Evolutionary conservation across 176 grass and related monocot species (phyloP), one percentile per base, ranked within the genome.

Genomic region (Poa annua): DNA sequence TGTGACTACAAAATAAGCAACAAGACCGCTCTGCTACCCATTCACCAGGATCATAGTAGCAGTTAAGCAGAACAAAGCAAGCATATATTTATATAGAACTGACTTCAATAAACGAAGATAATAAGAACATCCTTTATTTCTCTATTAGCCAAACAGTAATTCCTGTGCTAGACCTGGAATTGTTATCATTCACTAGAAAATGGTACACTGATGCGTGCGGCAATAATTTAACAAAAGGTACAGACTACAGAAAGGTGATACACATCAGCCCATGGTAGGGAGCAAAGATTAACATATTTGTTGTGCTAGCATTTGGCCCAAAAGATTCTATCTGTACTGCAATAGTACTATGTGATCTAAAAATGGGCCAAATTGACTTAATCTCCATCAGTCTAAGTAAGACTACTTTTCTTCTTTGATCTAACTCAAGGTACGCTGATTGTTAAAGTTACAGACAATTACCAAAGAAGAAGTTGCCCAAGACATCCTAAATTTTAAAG

Each of bases 31-130:
- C 3, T 4, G 48, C 66, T 26, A 35, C 24, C 29, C 76, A 17
- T 47, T 60, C 25, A 73, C 7, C 17, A 74, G 10, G 39, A 21
- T 48, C 34, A 11, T 17, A 85, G 10, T 13, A 22, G 19, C 44
- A 50, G 4, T 29, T 66, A 39, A 61, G 39, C 1, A 81, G 8
- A 76, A 63, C 24, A 29, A 62, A 22, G 26, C 29, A 51, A 85
- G 16, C 74, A 83, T 34, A 24, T 3, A 47, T 13, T 81, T 81
- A 56, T 52, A 56, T 49, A 70, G 34, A 81, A 7, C 17, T 42
- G n/a, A 12, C 13, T 60, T 14, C 42, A 77, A 60, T 36, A 61
- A 19, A 78, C 7, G 75, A 62, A 45, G 17, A 71, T 29, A 57
- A 26, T 39, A 57, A 32, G 80, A 42, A 44, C 7, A 55, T 56